Evolutionary conservation across 1,139 yeast genomes (phyloP).

Genomic region (Blastobotrys ciferrii): DNA sequence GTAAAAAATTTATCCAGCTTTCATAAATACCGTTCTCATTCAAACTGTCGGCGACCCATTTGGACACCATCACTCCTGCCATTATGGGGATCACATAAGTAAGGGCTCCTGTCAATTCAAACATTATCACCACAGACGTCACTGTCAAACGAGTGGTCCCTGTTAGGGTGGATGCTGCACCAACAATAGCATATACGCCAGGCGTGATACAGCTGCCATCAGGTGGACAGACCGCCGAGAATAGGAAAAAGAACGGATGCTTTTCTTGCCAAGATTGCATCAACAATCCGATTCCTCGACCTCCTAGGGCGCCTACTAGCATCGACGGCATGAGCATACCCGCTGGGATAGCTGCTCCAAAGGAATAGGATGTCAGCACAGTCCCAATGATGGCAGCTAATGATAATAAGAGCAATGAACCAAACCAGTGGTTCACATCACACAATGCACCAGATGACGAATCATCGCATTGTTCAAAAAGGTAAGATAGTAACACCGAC

Average conservation of each 20-base stretch:
- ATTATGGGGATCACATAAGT: slow-evolving; percentile 89
- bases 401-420: slow-evolving; percentile 37
- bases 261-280: slow-evolving; percentile 40
- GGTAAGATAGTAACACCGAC: slow-evolving; percentile 51
- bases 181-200: slow-evolving; percentile 93
- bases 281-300: slow-evolving; percentile 64
- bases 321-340: slow-evolving; percentile 74
- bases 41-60: slow-evolving; percentile 46
- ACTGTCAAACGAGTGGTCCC: slow-evolving; percentile 92
- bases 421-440: slow-evolving; percentile 33
- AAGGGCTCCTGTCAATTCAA: slow-evolving; percentile 92
- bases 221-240: slow-evolving; percentile 37
- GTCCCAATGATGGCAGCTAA: slow-evolving; percentile 55
- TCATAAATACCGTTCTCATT: slow-evolving; percentile 43
- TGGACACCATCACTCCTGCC: slow-evolving; percentile 53
- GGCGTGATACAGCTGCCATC: slow-evolving; percentile 72
- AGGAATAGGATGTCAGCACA: slow-evolving; percentile 58
- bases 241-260: slow-evolving; percentile 32
- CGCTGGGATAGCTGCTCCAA: slow-evolving; percentile 68
- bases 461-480: slow-evolving; percentile 61
- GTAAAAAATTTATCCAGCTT: slow-evolving; percentile 41
- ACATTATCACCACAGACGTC: slow-evolving; percentile 91
- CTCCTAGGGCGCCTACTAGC: slow-evolving; percentile 67
- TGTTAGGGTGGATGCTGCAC: slow-evolving; percentile 93
- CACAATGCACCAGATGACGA: slow-evolving; percentile 35